Evolutionary conservation across 2,329 filamentous ascomycete genomes (phyloP).

Genomic region (Penicillium occitanis): DNA sequence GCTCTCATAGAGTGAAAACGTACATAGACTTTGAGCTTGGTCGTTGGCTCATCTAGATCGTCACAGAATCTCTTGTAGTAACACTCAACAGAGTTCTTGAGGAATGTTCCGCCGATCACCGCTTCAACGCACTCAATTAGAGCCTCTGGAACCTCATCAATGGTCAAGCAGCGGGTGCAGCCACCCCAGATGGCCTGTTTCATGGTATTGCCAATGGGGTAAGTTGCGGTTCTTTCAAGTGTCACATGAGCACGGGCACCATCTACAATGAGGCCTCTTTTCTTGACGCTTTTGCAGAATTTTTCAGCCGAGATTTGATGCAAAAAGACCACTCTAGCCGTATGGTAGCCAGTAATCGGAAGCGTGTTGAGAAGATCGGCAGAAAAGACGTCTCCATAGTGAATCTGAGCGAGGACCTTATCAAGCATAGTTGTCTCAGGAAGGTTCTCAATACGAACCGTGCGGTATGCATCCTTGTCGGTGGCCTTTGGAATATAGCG

Average conservation of each 20-base stretch:
- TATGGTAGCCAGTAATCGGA: constrained; percentile 32
- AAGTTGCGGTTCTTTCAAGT: constrained; percentile 20
- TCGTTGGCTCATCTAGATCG: neutral
- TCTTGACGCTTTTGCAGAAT: constrained; percentile 25
- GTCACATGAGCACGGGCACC: constrained; percentile 13
- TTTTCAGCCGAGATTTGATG: constrained; percentile 27
- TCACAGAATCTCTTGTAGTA: constrained; percentile 7
- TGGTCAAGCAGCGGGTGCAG: constrained; percentile 18
- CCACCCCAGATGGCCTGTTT: neutral
- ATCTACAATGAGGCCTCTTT: constrained; percentile 26
- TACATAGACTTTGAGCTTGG: constrained; percentile 1
- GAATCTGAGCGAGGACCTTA: constrained; percentile 28
- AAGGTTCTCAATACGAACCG: constrained; percentile 32
- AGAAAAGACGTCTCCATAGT: constrained; percentile 31
- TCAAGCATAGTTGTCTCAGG: constrained; percentile 27
- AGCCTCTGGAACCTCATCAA: constrained; percentile 1
- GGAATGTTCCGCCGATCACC: neutral
- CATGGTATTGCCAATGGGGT: constrained; percentile 9
- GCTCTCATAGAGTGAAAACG: constrained; percentile 20
- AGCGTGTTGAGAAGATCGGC: constrained; percentile 33
- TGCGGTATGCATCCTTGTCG: constrained; percentile 32
- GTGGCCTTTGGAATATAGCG: constrained; percentile 29
- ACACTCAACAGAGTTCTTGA: constrained; percentile 7
- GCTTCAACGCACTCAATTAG: neutral
- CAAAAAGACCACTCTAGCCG: constrained; percentile 34